phyloP scores from a whole-genome alignment of 2,329 filamentous ascomycete genomes.

The Aspergillus oerlinghausenensis region DNA sequence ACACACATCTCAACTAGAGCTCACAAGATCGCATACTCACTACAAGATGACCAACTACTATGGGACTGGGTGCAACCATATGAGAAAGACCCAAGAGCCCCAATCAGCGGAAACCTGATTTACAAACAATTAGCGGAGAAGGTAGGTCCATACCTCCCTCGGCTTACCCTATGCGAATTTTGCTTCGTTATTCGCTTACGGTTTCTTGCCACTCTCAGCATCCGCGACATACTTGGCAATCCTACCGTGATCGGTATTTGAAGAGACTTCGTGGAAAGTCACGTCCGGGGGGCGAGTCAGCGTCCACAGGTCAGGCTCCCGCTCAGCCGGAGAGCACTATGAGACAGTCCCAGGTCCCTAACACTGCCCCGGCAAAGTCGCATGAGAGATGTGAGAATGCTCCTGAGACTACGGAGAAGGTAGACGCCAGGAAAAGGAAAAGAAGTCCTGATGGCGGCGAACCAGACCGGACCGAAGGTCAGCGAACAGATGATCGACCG shows the following conservation, averaged over 20 bases:
- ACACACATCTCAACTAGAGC: slow-evolving; percentile 31
- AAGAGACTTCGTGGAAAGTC: slow-evolving; percentile 35
- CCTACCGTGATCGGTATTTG: slow-evolving; percentile 46
- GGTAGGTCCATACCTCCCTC: slow-evolving; percentile 21
- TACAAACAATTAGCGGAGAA: slow-evolving; percentile 41
- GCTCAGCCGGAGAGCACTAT: neutral
- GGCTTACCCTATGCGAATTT: neutral
- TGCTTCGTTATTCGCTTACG: slow-evolving; percentile 4
- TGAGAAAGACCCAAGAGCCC: slow-evolving; percentile 27
- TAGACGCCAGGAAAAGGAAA: slow-evolving; percentile 20
- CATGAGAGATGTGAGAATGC: neutral
- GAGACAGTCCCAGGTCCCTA: slow-evolving; percentile 2
- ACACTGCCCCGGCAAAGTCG: slow-evolving; percentile 6
- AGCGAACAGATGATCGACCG: neutral
- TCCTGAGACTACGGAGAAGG: neutral
- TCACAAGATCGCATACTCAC: slow-evolving; percentile 32
- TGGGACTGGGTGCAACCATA: slow-evolving; percentile 41
- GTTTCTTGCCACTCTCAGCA: slow-evolving; percentile 23
- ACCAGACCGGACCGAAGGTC: neutral
- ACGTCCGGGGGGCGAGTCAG: slow-evolving; percentile 28
- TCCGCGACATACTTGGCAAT: slow-evolving; percentile 45
- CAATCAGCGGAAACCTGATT: slow-evolving; percentile 39
- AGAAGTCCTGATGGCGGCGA: slow-evolving; percentile 6
- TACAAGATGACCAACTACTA: slow-evolving; percentile 43
- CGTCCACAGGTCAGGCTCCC: neutral